Evolutionary conservation across 495 filamentous ascomycete genomes (phyloP).

Genomic region (Saxophila tyrrhenica): DNA sequence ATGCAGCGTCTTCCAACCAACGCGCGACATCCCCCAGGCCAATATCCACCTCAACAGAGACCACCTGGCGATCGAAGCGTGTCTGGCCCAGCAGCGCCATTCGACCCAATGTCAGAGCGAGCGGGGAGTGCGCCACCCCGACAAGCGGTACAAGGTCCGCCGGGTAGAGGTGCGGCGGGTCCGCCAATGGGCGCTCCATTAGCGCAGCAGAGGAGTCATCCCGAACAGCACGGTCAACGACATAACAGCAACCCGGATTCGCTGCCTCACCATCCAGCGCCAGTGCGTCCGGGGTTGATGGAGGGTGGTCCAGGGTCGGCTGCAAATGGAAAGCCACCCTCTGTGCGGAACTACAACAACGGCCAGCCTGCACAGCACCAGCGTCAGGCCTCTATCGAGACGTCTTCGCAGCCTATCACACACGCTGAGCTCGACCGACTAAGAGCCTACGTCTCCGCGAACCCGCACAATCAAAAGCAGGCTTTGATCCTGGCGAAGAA

Average conservation of each 20-base stretch:
- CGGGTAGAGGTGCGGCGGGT: not conserved
- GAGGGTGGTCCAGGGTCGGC: conserved; percentile 9
- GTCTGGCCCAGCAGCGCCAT: not conserved
- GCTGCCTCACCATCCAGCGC: conserved; percentile 68
- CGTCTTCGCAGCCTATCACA: conserved; percentile 49
- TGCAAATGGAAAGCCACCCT: conserved; percentile 46
- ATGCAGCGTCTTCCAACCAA: conserved; percentile 1
- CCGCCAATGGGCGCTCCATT: conserved; percentile 4
- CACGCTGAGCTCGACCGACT: conserved; percentile 64
- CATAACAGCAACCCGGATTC: conserved; percentile 40
- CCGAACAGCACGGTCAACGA: not conserved
- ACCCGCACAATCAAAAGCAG: conserved; percentile 58
- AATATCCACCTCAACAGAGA: conserved; percentile 7
- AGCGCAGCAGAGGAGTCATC: conserved; percentile 6
- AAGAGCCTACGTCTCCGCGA: conserved; percentile 50
- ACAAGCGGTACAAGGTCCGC: conserved; percentile 8
- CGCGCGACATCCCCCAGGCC: not conserved
- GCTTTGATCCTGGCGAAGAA: conserved; percentile 72
- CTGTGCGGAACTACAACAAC: conserved; percentile 60
- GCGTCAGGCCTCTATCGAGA: conserved; percentile 5
- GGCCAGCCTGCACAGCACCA: conserved; percentile 24
- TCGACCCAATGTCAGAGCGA: conserved; percentile 2
- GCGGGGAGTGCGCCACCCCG: conserved; percentile 6
- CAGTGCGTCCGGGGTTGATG: conserved; percentile 66
- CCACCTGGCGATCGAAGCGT: not conserved